Percentiles rank a stretch among this genome's conserved stretches.
Evolutionary conservation across 164 flowering plant species (phyloP).

Genomic region (Protea cynaroides): DNA sequence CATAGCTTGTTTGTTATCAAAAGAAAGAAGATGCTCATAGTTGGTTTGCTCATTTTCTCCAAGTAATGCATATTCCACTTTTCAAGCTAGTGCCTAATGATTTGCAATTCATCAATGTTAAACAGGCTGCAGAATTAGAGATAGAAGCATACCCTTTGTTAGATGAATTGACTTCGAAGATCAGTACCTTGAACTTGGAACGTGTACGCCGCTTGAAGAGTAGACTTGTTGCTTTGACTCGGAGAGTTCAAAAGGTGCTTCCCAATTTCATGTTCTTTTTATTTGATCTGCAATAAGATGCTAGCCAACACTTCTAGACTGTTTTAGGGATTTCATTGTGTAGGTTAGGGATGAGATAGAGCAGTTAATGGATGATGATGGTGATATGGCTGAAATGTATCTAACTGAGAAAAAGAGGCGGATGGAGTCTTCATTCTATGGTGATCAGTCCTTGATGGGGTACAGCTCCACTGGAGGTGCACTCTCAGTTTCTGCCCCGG

Average conservation of each 20-base stretch:
- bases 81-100: too few species aligned
- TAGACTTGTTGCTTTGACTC: constrained; percentile 45
- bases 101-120: not conserved
- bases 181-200: constrained; percentile 37
- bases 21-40: too few species aligned
- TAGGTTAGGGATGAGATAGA: constrained; percentile 61
- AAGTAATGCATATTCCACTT: too few species aligned
- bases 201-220: constrained; percentile 47
- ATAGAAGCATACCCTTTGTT: constrained; percentile 38
- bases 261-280: not conserved
- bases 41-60: too few species aligned
- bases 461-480: constrained; percentile 48
- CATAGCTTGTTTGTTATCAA: too few species aligned
- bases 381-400: constrained; percentile 62
- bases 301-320: not conserved
- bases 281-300: not conserved
- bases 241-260: constrained; percentile 47
- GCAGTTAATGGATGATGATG: constrained; percentile 62
- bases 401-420: constrained; percentile 42
- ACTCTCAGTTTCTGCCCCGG: constrained; percentile 58
- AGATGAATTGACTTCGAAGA: constrained; percentile 44
- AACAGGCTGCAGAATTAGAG: constrained; percentile 35
- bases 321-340: constrained; percentile 10
- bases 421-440: constrained; percentile 61
- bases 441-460: constrained; percentile 68